Base-by-base conservation (phyloP, 2,329 filamentous ascomycete species). In the Microdochium trichocladiopsis region DNA sequence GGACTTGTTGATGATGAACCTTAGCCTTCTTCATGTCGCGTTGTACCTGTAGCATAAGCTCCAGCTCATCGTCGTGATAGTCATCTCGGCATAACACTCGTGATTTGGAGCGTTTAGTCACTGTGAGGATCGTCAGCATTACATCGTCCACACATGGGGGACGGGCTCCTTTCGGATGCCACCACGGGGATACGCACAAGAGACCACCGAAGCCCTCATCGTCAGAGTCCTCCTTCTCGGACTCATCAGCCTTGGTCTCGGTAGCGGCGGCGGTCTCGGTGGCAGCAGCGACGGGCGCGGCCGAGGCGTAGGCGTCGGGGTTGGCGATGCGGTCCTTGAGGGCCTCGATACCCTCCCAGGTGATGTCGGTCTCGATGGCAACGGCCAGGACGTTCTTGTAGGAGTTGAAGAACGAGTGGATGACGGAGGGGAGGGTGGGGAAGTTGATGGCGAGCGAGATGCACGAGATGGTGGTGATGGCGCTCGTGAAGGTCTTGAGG, bases 261-360 rank as follows among this genome's bases (percentile, higher is more conserved):
- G 80, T 77, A 51, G 74, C 72, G 53, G 75, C 75, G 54, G 74
- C 72, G 51, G 73, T 72, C 48, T 74, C 69, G 51, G 75, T 74
- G 52, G 82, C 77, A 55, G 77, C 78, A 53, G 85, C 87, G 59
- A 71, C 83, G 54, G 93, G 90, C 61, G 87, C 90, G 61, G 92
- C 79, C 49, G 90, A 72, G 60, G 93, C 94, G 74, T 97, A 99
- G 52, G 90, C 90, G 52, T 99, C 94, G 64, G 95, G 95, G 85
- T 99, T 97, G 78, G 90, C 90, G 68, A 99, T 96, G 73, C 94
- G 91, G 80, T 99, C 94, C 88, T 99, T 99, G 79, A 99, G 88
- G 78, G 96, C 83, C 69, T 95, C 86, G 69, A 99, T 96, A 76
- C 90, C 90, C 66, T 92, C 86, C 93, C 94, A 99, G 76, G 84